phyloP scores from a whole-genome alignment of 2,329 filamentous ascomycete species.

The Penicillium sp. region DNA sequence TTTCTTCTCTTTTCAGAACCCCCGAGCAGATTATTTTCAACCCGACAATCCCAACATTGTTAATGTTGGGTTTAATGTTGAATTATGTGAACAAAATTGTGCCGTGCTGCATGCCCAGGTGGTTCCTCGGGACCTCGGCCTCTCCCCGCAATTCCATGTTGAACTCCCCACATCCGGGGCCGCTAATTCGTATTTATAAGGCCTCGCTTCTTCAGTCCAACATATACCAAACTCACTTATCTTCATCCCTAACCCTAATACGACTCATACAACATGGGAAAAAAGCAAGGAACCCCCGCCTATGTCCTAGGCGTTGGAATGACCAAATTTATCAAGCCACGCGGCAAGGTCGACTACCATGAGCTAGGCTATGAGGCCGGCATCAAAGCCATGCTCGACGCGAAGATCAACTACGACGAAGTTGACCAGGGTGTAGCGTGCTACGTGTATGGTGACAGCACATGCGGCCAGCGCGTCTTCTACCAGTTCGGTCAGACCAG shows the following conservation, averaged over 20 bases:
- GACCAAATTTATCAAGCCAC: constrained; percentile 98
- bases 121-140: constrained; percentile 38
- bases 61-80: background rate
- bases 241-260: background rate
- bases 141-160: constrained; percentile 27
- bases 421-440: constrained; percentile 94
- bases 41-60: background rate
- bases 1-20: background rate
- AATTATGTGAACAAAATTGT: constrained; percentile 1
- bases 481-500: constrained; percentile 98
- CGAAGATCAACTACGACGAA: constrained; percentile 90
- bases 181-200: constrained; percentile 4
- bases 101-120: background rate
- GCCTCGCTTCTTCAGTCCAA: background rate
- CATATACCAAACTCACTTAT: background rate
- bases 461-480: constrained; percentile 93
- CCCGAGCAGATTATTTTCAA: background rate
- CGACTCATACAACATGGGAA: constrained; percentile 49
- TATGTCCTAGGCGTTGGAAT: constrained; percentile 97
- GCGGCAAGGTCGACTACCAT: constrained; percentile 90
- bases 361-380: constrained; percentile 92
- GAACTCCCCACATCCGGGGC: constrained; percentile 9
- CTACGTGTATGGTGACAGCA: constrained; percentile 96
- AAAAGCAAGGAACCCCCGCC: constrained; percentile 54
- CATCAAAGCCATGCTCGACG: constrained; percentile 74